Evolutionary conservation across 257 asterid species (phyloP).

Genomic region (Sherardia arvensis): DNA sequence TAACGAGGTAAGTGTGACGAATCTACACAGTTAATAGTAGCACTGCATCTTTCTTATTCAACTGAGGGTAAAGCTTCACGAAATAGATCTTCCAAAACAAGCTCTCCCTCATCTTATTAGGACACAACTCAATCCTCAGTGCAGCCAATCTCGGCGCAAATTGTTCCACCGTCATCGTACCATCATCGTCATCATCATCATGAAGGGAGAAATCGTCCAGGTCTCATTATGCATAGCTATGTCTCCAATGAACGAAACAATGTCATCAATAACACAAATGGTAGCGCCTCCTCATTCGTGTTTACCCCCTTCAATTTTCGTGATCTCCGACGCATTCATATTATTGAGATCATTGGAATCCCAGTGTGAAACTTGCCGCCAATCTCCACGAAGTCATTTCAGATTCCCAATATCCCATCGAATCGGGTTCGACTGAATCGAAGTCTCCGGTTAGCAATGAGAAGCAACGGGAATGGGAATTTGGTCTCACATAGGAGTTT

Average conservation of each 20-base stretch:
- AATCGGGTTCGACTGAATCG: background rate
- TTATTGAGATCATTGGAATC: slow-evolving; percentile 69
- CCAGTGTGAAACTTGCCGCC: slow-evolving; percentile 90
- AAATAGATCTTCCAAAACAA: no score
- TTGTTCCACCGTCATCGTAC: no score
- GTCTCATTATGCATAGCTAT: slow-evolving; percentile 81
- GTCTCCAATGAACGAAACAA: slow-evolving; percentile 64
- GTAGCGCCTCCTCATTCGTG: slow-evolving; percentile 30
- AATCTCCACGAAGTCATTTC: slow-evolving; percentile 84
- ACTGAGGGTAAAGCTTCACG: no score
- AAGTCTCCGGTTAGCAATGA: background rate
- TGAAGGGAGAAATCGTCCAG: slow-evolving; percentile 82
- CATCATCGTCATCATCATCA: slow-evolving; percentile 28
- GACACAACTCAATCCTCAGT: no score
- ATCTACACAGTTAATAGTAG: no score
- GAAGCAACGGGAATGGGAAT: no score
- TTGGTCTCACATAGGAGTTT: no score
- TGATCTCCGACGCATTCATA: slow-evolving; percentile 72
- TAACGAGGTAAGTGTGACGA: no score
- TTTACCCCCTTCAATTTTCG: slow-evolving; percentile 46
- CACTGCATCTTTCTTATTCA: no score
- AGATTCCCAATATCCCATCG: slow-evolving; percentile 42
- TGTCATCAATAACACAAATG: slow-evolving; percentile 79
- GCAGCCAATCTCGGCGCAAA: no score
- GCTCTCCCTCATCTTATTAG: no score